These are phyloP conservation scores for Fremontodendron californicum DNA, from an alignment of 345 rosid species.

Conservation along the genomic window DNA sequence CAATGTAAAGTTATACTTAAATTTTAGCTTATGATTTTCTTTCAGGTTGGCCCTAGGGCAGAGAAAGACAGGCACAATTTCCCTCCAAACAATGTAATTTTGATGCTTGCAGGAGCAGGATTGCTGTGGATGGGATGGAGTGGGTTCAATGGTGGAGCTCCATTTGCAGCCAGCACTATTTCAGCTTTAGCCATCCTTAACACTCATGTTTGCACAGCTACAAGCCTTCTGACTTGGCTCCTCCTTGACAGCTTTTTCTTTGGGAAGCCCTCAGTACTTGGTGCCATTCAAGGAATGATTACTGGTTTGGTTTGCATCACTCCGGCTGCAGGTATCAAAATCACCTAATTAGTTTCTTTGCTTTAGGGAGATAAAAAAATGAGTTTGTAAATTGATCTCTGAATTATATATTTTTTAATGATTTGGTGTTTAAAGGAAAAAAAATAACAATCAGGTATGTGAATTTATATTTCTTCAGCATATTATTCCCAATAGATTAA, in stretches of 20 bases:
- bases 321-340: constrained; percentile 36
- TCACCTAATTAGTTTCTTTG: background rate
- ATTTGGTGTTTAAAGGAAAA: no score
- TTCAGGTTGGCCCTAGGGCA: constrained; percentile 47
- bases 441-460: no score
- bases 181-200: constrained; percentile 51
- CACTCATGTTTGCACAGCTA: constrained; percentile 46
- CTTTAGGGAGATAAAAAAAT: background rate
- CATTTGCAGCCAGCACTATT: constrained; percentile 26
- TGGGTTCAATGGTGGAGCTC: constrained; percentile 56
- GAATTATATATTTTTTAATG: no score
- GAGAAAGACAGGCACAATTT: constrained; percentile 37
- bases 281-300: constrained; percentile 49
- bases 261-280: constrained; percentile 40
- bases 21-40: background rate
- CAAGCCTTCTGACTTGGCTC: constrained; percentile 48
- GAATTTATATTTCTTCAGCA: no score
- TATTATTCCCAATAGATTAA: no score
- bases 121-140: constrained; percentile 68
- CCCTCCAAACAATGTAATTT: constrained; percentile 45
- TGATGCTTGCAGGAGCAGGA: constrained; percentile 54
- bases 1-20: background rate
- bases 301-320: constrained; percentile 58
- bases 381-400: no score
- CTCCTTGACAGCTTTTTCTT: constrained; percentile 30